Evolutionary conservation across 1,284 basidiomycete species (phyloP), one percentile per base, ranked within the genome.

Genomic region (Boletus mariae): DNA sequence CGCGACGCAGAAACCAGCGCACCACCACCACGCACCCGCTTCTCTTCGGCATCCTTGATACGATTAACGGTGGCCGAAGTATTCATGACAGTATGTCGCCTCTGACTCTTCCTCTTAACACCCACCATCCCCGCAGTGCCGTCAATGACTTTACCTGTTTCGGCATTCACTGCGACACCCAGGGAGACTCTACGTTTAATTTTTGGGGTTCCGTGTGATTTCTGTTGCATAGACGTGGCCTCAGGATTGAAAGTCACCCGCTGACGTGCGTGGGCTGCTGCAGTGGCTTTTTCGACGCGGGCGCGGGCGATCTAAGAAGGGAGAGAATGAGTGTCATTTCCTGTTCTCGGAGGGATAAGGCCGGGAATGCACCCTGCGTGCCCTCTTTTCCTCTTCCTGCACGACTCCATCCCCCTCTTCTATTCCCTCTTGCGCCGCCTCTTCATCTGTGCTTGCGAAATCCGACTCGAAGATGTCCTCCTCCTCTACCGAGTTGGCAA

Each of bases 401-500:
- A 80, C 72, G 35, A 73, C 72, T 45, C 71, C 77, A 62, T 91
- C 89, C 0, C 73, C 84, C 2, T 73, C 75, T 23, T 80, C 80
- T 8, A 71, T 66, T 5, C 80, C 80, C 28, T 79, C 79, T 47
- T 79, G 76, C 0, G 63, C 72, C 31, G 76, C 80, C 58, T 90
- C 89, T 53, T 88, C 85, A 51, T 90, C 90, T 1, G 88, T 92
- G 57, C 86, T 90, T 56, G 83, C 84, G 61, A 92, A 92, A 65
- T 92, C 90, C 13, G 85, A 88, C 56, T 80, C 88, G 57, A 90
- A 90, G 9, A 85, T 67, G 61, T 92, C 90, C 56, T 87, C 82
- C 66, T 92, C 89, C 48, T 87, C 90, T 89, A 58, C 29, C 35
- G 4, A 23, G 20, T 31, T 15, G 13, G 9, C 38, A 26, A 31